These are phyloP conservation scores for Bipolaris gigantea DNA, from an alignment of 2,329 filamentous ascomycete genomes.

Conservation along the genomic window DNA sequence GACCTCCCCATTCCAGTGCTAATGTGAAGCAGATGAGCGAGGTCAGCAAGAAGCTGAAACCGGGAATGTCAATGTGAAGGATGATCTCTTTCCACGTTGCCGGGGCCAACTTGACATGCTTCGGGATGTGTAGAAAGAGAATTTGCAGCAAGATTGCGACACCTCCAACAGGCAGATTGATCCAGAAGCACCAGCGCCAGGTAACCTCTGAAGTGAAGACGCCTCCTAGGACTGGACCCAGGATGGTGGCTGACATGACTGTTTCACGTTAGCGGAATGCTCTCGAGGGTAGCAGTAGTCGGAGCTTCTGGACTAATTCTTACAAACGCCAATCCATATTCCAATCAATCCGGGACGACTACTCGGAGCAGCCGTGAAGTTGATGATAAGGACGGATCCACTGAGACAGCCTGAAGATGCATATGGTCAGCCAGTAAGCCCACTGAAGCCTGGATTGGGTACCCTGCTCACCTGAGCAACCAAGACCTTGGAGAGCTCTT, in stretches of 20 bases:
- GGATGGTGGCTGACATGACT: background rate
- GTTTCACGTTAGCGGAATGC: no score
- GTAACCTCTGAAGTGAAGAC: background rate
- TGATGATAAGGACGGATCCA: background rate
- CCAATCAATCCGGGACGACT: background rate
- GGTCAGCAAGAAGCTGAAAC: background rate
- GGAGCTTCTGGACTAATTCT: no score
- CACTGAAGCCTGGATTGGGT: no score
- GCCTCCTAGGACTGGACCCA: background rate
- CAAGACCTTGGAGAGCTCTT: background rate
- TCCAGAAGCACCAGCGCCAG: background rate
- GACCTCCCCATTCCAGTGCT: background rate
- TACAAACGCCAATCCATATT: background rate
- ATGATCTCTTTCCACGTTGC: background rate
- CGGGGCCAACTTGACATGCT: background rate
- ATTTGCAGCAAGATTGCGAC: background rate
- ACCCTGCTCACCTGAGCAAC: no score
- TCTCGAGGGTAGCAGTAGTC: no score
- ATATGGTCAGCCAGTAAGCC: background rate
- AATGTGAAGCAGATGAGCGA: background rate
- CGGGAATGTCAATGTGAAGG: background rate
- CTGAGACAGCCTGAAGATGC: background rate
- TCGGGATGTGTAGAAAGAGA: constrained; percentile 35
- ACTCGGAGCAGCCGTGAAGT: background rate
- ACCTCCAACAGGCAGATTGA: background rate